A percentile compares a stretch with the other conserved stretches of the same genome.
Evolutionary conservation across 2,329 filamentous ascomycete species (phyloP).

Genomic region (Trichoderma polysporum): DNA sequence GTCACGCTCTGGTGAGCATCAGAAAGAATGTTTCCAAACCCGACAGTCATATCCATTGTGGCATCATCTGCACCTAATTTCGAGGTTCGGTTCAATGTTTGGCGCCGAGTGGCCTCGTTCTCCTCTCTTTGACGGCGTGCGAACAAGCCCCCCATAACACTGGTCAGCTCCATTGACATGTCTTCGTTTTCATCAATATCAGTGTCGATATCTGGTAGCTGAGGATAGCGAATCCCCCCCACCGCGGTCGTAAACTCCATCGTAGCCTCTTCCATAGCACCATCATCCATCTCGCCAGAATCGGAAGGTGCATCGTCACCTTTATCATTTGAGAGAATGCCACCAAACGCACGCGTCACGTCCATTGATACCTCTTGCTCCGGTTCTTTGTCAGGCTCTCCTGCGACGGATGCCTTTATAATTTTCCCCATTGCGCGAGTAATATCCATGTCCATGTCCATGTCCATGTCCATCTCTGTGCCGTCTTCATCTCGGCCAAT

Average conservation of each 20-base stretch:
- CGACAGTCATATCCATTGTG: constrained; percentile 57
- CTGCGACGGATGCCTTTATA: constrained; percentile 37
- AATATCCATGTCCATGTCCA: constrained; percentile 57
- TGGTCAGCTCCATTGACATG: constrained; percentile 77
- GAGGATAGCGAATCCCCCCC: constrained; percentile 60
- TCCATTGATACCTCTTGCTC: constrained; percentile 88
- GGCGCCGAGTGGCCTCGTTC: constrained; percentile 27
- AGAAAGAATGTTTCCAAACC: constrained; percentile 54
- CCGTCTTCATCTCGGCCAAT: constrained; percentile 28
- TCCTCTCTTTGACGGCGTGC: constrained; percentile 31
- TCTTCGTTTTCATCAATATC: constrained; percentile 58
- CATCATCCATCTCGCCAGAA: constrained; percentile 34
- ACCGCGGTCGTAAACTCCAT: constrained; percentile 86
- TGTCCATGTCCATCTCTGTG: constrained; percentile 38
- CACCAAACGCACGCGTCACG: constrained; percentile 78
- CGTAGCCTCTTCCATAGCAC: constrained; percentile 43
- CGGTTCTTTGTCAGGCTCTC: constrained; percentile 43
- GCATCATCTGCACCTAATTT: constrained; percentile 34
- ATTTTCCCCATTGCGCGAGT: constrained; percentile 58
- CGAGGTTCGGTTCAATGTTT: constrained; percentile 34
- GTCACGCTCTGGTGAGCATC: background rate
- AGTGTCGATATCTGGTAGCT: constrained; percentile 36
- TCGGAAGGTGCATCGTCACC: constrained; percentile 7
- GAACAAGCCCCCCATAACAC: constrained; percentile 60
- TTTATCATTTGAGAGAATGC: constrained; percentile 60